Conservation (phyloP, 129 eudicot genomes). For the Dittrichia graveolens region DNA sequence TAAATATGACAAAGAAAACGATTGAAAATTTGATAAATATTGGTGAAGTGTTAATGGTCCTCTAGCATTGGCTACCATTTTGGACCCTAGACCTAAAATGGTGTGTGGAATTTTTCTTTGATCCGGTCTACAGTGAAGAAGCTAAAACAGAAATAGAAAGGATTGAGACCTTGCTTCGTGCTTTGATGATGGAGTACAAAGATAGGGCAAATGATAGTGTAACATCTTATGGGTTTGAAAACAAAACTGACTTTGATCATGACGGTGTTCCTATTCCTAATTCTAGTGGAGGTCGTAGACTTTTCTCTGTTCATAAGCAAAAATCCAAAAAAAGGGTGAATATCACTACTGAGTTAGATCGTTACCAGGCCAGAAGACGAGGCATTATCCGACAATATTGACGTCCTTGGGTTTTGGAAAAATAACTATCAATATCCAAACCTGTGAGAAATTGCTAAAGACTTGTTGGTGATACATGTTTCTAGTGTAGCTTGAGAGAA, state of each 20-base stretch:
- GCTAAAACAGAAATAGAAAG: neutral
- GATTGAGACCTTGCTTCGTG: too few species aligned
- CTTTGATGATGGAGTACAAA: neutral
- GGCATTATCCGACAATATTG: too few species aligned
- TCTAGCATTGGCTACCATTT: neutral
- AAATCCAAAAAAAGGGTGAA: neutral
- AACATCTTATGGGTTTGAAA: neutral
- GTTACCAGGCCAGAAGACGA: too few species aligned
- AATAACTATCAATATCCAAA: neutral
- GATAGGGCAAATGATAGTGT: neutral
- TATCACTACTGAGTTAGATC: too few species aligned
- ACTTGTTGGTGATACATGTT: slow-evolving; percentile 7
- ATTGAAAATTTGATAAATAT: neutral
- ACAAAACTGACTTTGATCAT: too few species aligned
- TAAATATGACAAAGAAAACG: neutral
- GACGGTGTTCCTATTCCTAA: neutral
- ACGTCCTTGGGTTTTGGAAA: too few species aligned
- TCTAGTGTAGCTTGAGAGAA: slow-evolving; percentile 13
- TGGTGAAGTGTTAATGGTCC: neutral
- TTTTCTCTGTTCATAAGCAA: neutral
- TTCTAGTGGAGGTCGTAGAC: neutral
- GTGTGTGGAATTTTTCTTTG: neutral
- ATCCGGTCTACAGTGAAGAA: too few species aligned
- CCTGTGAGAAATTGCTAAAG: neutral
- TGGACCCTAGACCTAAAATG: neutral